These are phyloP conservation scores for Penicillium malachiteum DNA, from an alignment of 495 filamentous ascomycete genomes.

Conservation along the genomic window DNA sequence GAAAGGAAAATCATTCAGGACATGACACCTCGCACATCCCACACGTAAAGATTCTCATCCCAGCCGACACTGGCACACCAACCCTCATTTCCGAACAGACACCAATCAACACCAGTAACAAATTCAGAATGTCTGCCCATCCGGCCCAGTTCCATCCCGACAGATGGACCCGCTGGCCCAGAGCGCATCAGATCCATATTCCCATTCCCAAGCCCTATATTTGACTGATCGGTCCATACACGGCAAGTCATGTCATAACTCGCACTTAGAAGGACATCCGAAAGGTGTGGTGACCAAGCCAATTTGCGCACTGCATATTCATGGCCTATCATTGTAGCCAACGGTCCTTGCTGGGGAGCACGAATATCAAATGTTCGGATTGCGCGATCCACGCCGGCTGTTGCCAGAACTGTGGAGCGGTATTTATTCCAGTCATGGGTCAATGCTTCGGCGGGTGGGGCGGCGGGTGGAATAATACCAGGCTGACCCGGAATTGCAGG, in stretches of 20 bases:
- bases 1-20: slow-evolving; percentile 21
- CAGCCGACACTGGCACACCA: slow-evolving; percentile 94
- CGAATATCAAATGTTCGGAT: slow-evolving; percentile 90
- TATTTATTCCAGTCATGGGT: slow-evolving; percentile 99
- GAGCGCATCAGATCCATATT: slow-evolving; percentile 41
- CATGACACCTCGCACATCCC: slow-evolving; percentile 79
- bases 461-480: slow-evolving; percentile 30
- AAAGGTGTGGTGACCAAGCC: slow-evolving; percentile 88
- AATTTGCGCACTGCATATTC: slow-evolving; percentile 85
- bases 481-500: slow-evolving; percentile 34
- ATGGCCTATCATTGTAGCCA: slow-evolving; percentile 73
- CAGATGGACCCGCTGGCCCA: slow-evolving; percentile 35
- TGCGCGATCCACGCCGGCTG: slow-evolving; percentile 82
- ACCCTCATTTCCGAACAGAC: slow-evolving; percentile 89
- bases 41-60: slow-evolving; percentile 88
- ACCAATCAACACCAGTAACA: slow-evolving; percentile 97
- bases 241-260: slow-evolving; percentile 98
- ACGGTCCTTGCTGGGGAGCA: slow-evolving; percentile 65
- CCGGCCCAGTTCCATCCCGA: slow-evolving; percentile 72
- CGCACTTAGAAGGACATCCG: slow-evolving; percentile 78
- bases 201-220: slow-evolving; percentile 52
- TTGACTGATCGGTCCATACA: slow-evolving; percentile 74
- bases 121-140: slow-evolving; percentile 96
- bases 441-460: slow-evolving; percentile 70
- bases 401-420: slow-evolving; percentile 74